Conservation (phyloP, 1,284 basidiomycete species). For the Irpex sp. region DNA sequence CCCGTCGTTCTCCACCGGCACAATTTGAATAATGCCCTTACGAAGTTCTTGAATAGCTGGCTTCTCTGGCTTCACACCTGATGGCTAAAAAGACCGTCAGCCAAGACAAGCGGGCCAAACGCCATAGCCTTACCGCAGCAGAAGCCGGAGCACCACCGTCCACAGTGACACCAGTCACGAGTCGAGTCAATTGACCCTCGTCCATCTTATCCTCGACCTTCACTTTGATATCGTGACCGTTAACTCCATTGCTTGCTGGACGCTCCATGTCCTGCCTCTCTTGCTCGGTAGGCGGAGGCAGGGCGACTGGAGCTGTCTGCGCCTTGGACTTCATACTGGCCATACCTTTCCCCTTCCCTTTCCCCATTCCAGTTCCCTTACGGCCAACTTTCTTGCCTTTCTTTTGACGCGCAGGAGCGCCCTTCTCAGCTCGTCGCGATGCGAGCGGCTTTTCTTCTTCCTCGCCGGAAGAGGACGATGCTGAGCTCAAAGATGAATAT, state of each 20-base stretch:
- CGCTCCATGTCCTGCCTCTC: slow-evolving; percentile 46
- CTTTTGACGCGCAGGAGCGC: slow-evolving; percentile 13
- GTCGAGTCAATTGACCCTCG: slow-evolving; percentile 63
- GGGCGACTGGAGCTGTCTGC: slow-evolving; percentile 43
- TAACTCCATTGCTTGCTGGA: slow-evolving; percentile 34
- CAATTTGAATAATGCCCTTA: slow-evolving; percentile 81
- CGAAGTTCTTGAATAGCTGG: slow-evolving; percentile 83
- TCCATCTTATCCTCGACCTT: slow-evolving; percentile 79
- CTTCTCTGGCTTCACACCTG: slow-evolving; percentile 61
- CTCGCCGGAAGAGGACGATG: slow-evolving; percentile 39
- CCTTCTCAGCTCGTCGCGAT: slow-evolving; percentile 20
- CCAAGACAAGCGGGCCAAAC: slow-evolving; percentile 1
- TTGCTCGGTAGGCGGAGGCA: slow-evolving; percentile 34
- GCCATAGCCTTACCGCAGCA: slow-evolving; percentile 4
- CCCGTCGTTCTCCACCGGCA: slow-evolving; percentile 84
- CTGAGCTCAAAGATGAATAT: slow-evolving; percentile 28
- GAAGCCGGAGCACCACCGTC: slow-evolving; percentile 52
- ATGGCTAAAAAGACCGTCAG: slow-evolving; percentile 28
- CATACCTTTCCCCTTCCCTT: slow-evolving; percentile 37
- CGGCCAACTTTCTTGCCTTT: slow-evolving; percentile 17
- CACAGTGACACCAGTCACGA: slow-evolving; percentile 78
- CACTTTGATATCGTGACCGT: slow-evolving; percentile 51
- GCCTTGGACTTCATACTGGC: slow-evolving; percentile 57
- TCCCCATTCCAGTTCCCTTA: background rate
- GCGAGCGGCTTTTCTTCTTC: slow-evolving; percentile 66